These are phyloP conservation scores for Colletotrichum sp. DNA, from an alignment of 2,329 filamentous ascomycete genomes.

Conservation along the genomic window DNA sequence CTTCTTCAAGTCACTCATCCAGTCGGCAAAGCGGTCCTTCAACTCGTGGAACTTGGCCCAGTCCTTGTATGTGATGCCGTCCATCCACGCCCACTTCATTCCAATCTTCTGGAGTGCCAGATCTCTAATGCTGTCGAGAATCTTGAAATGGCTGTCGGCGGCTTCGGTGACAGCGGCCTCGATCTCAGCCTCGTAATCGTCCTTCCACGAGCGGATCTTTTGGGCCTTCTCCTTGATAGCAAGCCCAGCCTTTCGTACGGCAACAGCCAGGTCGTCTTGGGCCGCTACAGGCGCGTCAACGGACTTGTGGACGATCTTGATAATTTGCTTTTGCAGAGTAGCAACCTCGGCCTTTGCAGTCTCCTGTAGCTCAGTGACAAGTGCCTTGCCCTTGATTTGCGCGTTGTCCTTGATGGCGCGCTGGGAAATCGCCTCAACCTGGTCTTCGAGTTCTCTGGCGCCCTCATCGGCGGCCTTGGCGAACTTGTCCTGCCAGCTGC, in stretches of 20 bases:
- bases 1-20: constrained; percentile 81
- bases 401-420: constrained; percentile 68
- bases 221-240: constrained; percentile 80
- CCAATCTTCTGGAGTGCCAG: constrained; percentile 90
- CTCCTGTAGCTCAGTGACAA: constrained; percentile 73
- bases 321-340: constrained; percentile 71
- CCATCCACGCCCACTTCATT: constrained; percentile 95
- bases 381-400: constrained; percentile 67
- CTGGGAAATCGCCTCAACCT: constrained; percentile 63
- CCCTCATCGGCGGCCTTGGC: constrained; percentile 85
- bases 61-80: constrained; percentile 94
- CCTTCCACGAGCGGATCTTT: constrained; percentile 77
- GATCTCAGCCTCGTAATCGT: constrained; percentile 73
- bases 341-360: constrained; percentile 68
- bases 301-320: constrained; percentile 63
- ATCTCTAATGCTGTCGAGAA: constrained; percentile 82
- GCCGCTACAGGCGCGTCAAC: constrained; percentile 45
- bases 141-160: constrained; percentile 80
- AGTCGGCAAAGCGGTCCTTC: constrained; percentile 81
- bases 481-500: constrained; percentile 88
- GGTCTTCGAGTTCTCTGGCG: constrained; percentile 72
- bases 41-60: constrained; percentile 95
- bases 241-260: constrained; percentile 71
- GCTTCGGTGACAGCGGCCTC: constrained; percentile 72
- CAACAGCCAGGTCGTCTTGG: constrained; percentile 47